These are phyloP conservation scores for Tetrapyrgos nigripes DNA, from an alignment of 1,284 basidiomycete genomes.

Conservation along the genomic window DNA sequence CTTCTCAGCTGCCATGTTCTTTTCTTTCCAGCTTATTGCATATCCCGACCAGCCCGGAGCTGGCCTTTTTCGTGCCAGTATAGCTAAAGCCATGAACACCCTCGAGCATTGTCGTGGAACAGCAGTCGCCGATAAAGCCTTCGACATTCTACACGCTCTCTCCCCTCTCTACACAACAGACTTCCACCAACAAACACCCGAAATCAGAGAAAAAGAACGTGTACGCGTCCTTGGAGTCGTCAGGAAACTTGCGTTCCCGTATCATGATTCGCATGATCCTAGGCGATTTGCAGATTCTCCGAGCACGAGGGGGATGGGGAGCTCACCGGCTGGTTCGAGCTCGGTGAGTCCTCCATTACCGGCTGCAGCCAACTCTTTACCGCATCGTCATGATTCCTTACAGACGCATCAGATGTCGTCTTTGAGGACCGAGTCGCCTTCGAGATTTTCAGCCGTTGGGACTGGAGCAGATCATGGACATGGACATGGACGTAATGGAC, in stretches of 20 bases:
- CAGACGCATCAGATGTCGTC: constrained; percentile 42
- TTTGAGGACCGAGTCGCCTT: constrained; percentile 33
- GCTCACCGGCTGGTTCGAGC: constrained; percentile 47
- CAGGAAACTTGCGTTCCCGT: constrained; percentile 78
- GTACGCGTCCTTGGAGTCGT: constrained; percentile 66
- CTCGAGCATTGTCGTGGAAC: constrained; percentile 68
- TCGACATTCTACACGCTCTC: constrained; percentile 69
- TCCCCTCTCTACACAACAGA: constrained; percentile 72
- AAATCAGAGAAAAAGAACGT: constrained; percentile 65
- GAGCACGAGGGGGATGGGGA: constrained; percentile 12
- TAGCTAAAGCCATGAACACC: constrained; percentile 68
- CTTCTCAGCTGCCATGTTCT: constrained; percentile 86
- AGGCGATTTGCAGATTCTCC: constrained; percentile 51
- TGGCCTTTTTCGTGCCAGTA: constrained; percentile 72
- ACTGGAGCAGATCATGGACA: constrained; percentile 24
- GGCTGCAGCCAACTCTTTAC: background rate
- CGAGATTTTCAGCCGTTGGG: too few species aligned
- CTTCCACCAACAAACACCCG: constrained; percentile 51
- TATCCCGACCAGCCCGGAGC: constrained; percentile 80
- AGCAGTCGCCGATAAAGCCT: constrained; percentile 74
- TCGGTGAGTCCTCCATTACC: constrained; percentile 53
- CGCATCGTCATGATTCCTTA: constrained; percentile 21
- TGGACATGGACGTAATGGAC: constrained; percentile 20
- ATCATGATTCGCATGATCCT: constrained; percentile 70
- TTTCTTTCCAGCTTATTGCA: constrained; percentile 81